A percentile compares a stretch with the other conserved stretches of the same genome.
phyloP scores from a whole-genome alignment of 208 protist genomes.

The Crithidia acanthocephali region DNA sequence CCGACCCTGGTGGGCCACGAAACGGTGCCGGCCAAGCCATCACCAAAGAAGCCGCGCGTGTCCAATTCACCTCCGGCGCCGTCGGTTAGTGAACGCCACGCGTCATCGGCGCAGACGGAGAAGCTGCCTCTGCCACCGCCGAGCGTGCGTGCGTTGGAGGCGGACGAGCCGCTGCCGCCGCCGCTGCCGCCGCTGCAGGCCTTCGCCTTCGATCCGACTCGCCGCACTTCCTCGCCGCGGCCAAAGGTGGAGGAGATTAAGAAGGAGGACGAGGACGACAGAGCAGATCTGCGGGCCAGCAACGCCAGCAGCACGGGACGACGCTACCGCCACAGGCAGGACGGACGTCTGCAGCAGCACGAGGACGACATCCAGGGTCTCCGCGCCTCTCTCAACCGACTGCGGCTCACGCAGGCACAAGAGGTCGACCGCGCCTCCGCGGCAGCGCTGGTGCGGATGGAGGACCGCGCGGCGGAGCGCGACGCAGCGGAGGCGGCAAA shows the following conservation, averaged over 20 bases:
- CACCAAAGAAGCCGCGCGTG: not conserved
- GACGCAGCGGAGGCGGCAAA: not conserved
- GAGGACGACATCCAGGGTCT: slow-evolving; percentile 19
- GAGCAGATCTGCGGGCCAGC: not conserved
- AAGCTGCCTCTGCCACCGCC: no score
- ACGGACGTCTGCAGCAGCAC: slow-evolving; percentile 9
- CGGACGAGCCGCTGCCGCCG: slow-evolving; percentile 13
- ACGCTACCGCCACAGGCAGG: not conserved
- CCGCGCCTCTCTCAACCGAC: slow-evolving; percentile 15
- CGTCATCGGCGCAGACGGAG: not conserved
- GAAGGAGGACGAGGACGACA: not conserved
- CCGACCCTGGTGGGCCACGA: not conserved
- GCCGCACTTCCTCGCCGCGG: not conserved
- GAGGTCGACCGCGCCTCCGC: not conserved
- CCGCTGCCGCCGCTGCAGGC: slow-evolving; percentile 11
- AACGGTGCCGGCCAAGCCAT: not conserved
- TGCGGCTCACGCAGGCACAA: slow-evolving; percentile 16
- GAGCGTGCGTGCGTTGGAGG: not conserved
- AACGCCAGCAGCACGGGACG: not conserved
- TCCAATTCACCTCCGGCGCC: not conserved
- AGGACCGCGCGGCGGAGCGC: not conserved
- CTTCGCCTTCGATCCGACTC: not conserved
- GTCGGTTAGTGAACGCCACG: not conserved
- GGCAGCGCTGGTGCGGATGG: slow-evolving; percentile 1
- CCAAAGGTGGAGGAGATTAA: slow-evolving; percentile 22